These are phyloP conservation scores for Aureobasidium lini DNA, from an alignment of 2,329 filamentous ascomycete species.

Conservation along the genomic window DNA sequence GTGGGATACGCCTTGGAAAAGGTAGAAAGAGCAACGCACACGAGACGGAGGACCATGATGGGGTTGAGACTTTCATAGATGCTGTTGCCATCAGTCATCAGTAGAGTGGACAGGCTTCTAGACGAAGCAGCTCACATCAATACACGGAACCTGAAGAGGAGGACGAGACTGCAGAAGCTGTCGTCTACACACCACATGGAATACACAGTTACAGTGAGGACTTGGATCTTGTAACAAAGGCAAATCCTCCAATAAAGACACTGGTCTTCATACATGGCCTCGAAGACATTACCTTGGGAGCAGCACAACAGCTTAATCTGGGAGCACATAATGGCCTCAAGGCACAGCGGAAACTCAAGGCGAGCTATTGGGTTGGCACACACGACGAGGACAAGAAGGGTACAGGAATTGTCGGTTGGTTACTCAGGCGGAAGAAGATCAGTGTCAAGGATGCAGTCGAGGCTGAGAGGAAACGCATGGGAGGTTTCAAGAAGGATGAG, in stretches of 20 bases:
- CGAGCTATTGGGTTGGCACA: slow-evolving; percentile 58
- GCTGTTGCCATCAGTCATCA: slow-evolving; percentile 56
- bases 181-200: slow-evolving; percentile 60
- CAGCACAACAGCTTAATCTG: slow-evolving; percentile 53
- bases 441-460: slow-evolving; percentile 42
- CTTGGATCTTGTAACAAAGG: slow-evolving; percentile 37
- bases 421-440: slow-evolving; percentile 36
- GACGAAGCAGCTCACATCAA: slow-evolving; percentile 22
- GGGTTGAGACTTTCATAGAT: slow-evolving; percentile 42
- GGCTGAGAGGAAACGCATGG: slow-evolving; percentile 38
- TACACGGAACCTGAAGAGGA: slow-evolving; percentile 19
- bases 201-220: slow-evolving; percentile 38
- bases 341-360: slow-evolving; percentile 45
- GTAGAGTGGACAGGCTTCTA: slow-evolving; percentile 29
- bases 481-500: slow-evolving; percentile 30
- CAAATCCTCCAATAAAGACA: slow-evolving; percentile 42
- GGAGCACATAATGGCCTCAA: slow-evolving; percentile 55
- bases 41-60: slow-evolving; percentile 12
- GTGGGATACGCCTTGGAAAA: slow-evolving; percentile 21
- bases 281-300: slow-evolving; percentile 49
- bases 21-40: slow-evolving; percentile 17
- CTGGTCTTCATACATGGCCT: slow-evolving; percentile 58
- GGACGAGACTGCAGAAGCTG: slow-evolving; percentile 41
- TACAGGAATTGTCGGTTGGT: slow-evolving; percentile 48
- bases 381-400: slow-evolving; percentile 59